These are phyloP conservation scores for Candida smagusa DNA, from an alignment of 1,139 yeast species.

Conservation along the genomic window DNA sequence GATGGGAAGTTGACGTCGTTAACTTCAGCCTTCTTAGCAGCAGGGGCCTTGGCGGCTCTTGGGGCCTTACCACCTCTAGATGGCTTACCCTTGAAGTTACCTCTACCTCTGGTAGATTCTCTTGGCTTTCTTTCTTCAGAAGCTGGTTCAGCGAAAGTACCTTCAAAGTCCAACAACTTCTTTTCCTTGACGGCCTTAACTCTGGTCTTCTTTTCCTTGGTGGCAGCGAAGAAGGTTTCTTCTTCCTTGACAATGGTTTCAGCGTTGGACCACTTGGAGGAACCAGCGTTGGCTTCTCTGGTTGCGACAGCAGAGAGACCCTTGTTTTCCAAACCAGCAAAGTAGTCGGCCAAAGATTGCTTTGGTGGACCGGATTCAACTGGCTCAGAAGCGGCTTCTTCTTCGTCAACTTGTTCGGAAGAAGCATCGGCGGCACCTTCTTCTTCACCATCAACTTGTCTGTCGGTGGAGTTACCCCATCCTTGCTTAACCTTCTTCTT, in stretches of 20 bases:
- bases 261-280: conserved; percentile 55
- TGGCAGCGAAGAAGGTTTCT: conserved; percentile 54
- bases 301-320: conserved; percentile 36
- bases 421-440: conserved; percentile 64
- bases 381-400: conserved; percentile 29
- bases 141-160: conserved; percentile 53
- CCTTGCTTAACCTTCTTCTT: conserved; percentile 75
- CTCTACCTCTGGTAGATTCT: conserved; percentile 31
- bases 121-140: conserved; percentile 21
- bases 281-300: conserved; percentile 63
- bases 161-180: conserved; percentile 64
- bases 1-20: conserved; percentile 67
- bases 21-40: conserved; percentile 36
- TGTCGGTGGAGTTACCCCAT: conserved; percentile 79
- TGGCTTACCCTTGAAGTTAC: conserved; percentile 19
- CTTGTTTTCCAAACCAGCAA: conserved; percentile 56
- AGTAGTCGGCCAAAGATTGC: conserved; percentile 71
- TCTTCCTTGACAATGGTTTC: conserved; percentile 61
- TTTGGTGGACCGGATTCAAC: conserved; percentile 45
- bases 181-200: conserved; percentile 67
- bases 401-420: conserved; percentile 41
- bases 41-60: conserved; percentile 19
- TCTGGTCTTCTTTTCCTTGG: conserved; percentile 58
- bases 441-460: conserved; percentile 57
- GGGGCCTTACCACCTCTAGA: conserved; percentile 22